Percentiles rank a stretch among this genome's conserved stretches.
phyloP scores from a whole-genome alignment of 768 basidiomycete species.

The Naganishia onofrii region DNA sequence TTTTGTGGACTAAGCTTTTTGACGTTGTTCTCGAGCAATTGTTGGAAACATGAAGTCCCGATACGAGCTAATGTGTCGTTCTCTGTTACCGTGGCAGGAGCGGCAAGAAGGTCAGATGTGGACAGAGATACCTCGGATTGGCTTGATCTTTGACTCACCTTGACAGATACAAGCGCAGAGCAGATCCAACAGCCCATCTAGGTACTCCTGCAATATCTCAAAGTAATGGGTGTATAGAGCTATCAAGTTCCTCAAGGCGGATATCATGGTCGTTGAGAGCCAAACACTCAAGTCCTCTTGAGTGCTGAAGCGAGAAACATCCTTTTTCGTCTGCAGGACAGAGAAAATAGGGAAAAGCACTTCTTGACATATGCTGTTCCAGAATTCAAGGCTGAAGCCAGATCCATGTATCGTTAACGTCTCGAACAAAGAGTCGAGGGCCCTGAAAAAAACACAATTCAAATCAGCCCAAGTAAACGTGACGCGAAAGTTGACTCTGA shows the following conservation, averaged over 20 bases:
- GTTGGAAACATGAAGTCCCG: conserved; percentile 95
- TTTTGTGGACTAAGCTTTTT: conserved; percentile 73
- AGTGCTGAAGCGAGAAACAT: conserved; percentile 85
- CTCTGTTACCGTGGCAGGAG: conserved; percentile 58
- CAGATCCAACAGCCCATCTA: conserved; percentile 90
- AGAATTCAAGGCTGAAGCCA: conserved; percentile 84
- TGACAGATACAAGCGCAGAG: conserved; percentile 97
- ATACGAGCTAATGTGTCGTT: conserved; percentile 97
- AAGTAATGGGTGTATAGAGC: conserved; percentile 96
- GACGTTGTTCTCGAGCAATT: conserved; percentile 88
- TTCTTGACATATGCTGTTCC: conserved; percentile 96
- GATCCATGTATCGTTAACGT: conserved; percentile 86
- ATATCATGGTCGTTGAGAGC: conserved; percentile 98
- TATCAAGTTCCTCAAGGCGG: conserved; percentile 89
- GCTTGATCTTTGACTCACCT: conserved; percentile 62
- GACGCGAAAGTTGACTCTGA: background rate
- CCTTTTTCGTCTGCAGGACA: conserved; percentile 86
- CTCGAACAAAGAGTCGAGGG: conserved; percentile 91
- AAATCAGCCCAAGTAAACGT: conserved; percentile 10
- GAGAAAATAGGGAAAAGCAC: conserved; percentile 98
- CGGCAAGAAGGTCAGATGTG: conserved; percentile 17
- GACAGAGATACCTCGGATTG: background rate
- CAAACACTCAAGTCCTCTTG: conserved; percentile 99
- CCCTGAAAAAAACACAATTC: conserved; percentile 58
- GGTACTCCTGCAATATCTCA: conserved; percentile 77